Percentiles rank a stretch among this genome's conserved stretches.
phyloP scores from a whole-genome alignment of 257 asterid genomes.

The Solanum virginianum region DNA sequence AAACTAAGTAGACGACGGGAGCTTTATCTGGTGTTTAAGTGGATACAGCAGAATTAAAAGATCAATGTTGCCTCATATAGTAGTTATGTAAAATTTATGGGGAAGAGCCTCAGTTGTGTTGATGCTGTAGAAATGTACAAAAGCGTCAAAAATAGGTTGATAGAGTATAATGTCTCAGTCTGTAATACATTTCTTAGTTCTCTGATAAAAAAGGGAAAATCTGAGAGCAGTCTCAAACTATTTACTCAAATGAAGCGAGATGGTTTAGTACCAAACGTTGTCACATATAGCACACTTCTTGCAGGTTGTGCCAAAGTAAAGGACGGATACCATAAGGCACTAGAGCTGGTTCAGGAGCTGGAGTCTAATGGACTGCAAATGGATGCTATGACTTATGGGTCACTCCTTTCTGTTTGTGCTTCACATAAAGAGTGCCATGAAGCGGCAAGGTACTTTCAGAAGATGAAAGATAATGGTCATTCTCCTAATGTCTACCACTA shows the following conservation, averaged over 20 bases:
- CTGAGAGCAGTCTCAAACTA: too few relatives aligned
- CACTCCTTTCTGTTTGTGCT: too few relatives aligned
- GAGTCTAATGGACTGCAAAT: too few relatives aligned
- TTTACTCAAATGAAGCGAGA: too few relatives aligned
- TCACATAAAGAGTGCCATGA: conserved; percentile 59
- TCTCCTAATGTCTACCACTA: conserved; percentile 83
- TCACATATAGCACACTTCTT: too few relatives aligned
- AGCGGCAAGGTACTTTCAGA: conserved; percentile 74
- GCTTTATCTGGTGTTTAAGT: conserved; percentile 79
- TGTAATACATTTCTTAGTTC: conserved; percentile 78
- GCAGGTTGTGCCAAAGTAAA: too few relatives aligned
- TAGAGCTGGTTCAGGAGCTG: too few relatives aligned
- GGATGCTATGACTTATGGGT: too few relatives aligned
- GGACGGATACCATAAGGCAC: too few relatives aligned
- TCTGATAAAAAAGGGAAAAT: too few relatives aligned
- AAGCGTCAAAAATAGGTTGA: conserved; percentile 49
- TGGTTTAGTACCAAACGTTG: too few relatives aligned
- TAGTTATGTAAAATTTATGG: conserved; percentile 65
- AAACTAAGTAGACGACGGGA: conserved; percentile 58
- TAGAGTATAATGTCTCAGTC: conserved; percentile 59
- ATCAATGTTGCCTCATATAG: conserved; percentile 81
- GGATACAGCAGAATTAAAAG: conserved; percentile 81
- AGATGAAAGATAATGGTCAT: conserved; percentile 85
- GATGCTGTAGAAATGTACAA: too few relatives aligned
- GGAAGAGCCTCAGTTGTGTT: conserved; percentile 51